Evolutionary conservation across 1,284 basidiomycete genomes (phyloP).

Genomic region (Leccinum angustisporum): DNA sequence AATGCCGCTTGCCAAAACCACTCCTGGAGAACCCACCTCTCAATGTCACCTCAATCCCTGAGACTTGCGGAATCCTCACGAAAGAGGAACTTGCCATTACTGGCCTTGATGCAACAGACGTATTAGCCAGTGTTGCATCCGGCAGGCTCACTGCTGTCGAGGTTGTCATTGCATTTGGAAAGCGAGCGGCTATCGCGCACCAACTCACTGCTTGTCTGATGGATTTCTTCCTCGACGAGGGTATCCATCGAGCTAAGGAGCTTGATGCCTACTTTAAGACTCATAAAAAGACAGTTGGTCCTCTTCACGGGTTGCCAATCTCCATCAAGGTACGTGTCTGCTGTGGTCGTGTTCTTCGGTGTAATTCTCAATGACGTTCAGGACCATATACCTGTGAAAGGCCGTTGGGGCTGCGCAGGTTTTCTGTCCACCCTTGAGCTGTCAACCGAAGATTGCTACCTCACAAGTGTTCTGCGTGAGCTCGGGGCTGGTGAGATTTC

Average conservation of each 20-base stretch:
- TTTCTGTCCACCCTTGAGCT: conserved; percentile 28
- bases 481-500: conserved; percentile 34
- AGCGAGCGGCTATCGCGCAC: conserved; percentile 32
- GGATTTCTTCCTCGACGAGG: conserved; percentile 33
- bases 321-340: conserved; percentile 39
- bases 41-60: conserved; percentile 34
- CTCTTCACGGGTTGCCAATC: conserved; percentile 51
- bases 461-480: conserved; percentile 29
- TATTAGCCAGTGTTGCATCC: conserved; percentile 22
- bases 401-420: conserved; percentile 45
- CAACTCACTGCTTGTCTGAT: conserved; percentile 30
- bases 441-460: conserved; percentile 26
- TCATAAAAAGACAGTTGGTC: conserved; percentile 41
- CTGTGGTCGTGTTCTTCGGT: background rate
- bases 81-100: conserved; percentile 44
- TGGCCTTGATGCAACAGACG: conserved; percentile 33
- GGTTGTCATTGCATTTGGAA: conserved; percentile 31
- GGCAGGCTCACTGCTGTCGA: conserved; percentile 27
- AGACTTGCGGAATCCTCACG: conserved; percentile 41
- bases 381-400: conserved; percentile 42
- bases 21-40: conserved; percentile 25
- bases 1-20: conserved; percentile 14
- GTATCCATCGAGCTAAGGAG: conserved; percentile 39
- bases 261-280: conserved; percentile 40
- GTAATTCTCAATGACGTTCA: conserved; percentile 18